Evolutionary conservation across 148 eudicot genomes (phyloP).

Genomic region (Nyssa sinensis): DNA sequence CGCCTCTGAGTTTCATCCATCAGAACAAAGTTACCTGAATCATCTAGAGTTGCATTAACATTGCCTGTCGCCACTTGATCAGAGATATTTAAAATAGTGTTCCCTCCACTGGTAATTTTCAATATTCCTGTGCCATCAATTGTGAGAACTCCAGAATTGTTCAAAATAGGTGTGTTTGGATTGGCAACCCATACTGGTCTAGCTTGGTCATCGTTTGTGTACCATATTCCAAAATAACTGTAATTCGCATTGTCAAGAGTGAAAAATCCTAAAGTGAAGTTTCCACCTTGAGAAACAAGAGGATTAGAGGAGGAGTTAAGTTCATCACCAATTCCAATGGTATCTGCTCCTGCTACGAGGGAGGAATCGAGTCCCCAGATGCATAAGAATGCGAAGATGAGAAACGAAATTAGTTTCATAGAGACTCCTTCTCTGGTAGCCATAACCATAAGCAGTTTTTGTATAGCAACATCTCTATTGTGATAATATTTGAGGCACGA

Average conservation of each 20-base stretch:
- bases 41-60: constrained; percentile 19
- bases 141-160: constrained; percentile 8
- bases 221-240: constrained; percentile 19
- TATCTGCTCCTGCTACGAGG: neutral
- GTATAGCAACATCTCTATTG: neutral
- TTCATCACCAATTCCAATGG: constrained; percentile 2
- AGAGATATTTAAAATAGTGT: constrained; percentile 13
- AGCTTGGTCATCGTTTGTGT: constrained; percentile 3
- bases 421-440: neutral
- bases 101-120: constrained; percentile 15
- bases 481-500: too few species aligned
- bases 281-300: constrained; percentile 16
- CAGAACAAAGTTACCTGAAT: constrained; percentile 24
- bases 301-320: neutral
- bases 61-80: constrained; percentile 12
- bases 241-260: neutral
- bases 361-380: neutral
- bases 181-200: constrained; percentile 22
- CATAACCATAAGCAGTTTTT: neutral
- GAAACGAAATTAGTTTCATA: too few species aligned
- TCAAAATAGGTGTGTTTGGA: constrained; percentile 13
- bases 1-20: constrained; percentile 13
- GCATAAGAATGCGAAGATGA: neutral
- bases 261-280: constrained; percentile 20
- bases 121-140: constrained; percentile 20